phyloP scores from a whole-genome alignment of 2,329 filamentous ascomycete genomes.

The Penicillium frequentans region DNA sequence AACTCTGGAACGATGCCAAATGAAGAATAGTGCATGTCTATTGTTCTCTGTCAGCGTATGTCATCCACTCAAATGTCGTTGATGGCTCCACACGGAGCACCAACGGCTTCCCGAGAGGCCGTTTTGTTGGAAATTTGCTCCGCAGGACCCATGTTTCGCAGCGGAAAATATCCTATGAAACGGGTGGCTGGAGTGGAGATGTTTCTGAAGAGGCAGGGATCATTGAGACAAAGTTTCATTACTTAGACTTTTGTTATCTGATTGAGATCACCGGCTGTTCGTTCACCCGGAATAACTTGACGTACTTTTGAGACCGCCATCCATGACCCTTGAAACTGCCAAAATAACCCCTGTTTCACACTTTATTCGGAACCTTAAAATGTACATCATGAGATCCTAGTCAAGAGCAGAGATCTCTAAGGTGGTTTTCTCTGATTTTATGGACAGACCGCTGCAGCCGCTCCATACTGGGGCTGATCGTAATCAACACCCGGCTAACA shows the following conservation, averaged over 20 bases:
- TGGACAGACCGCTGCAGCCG: neutral
- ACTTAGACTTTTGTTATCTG: conserved; percentile 8
- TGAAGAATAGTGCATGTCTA: neutral
- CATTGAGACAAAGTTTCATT: neutral
- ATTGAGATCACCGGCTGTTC: conserved; percentile 8
- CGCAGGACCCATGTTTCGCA: neutral
- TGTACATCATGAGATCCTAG: neutral
- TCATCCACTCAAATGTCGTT: neutral
- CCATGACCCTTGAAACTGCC: neutral
- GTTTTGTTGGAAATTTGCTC: conserved; percentile 1
- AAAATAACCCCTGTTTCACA: neutral
- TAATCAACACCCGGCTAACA: neutral
- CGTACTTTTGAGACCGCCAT: neutral
- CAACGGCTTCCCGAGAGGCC: conserved; percentile 7
- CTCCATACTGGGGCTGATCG: neutral
- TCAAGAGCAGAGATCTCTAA: neutral
- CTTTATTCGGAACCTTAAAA: neutral
- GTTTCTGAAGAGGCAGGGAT: neutral
- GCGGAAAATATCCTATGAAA: neutral
- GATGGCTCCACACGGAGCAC: neutral
- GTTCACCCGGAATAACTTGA: neutral
- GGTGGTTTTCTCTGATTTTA: neutral
- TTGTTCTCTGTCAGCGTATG: neutral
- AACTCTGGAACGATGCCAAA: neutral
- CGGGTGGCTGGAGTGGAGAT: neutral